Conservation (phyloP, 768 basidiomycete genomes). For the Paxillus involutus region DNA sequence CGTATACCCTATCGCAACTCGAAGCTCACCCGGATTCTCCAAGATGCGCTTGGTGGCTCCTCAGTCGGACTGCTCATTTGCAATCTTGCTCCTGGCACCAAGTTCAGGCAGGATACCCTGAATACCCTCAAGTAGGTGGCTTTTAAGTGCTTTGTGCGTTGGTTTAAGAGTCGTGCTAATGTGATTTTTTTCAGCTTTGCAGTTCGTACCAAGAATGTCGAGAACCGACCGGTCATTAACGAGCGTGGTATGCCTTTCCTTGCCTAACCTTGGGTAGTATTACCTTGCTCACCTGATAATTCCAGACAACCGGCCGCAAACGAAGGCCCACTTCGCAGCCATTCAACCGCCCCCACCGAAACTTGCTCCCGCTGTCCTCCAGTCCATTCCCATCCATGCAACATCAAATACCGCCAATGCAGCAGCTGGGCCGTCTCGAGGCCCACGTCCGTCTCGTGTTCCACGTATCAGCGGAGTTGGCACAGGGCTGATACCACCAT, state of each 20-base stretch:
- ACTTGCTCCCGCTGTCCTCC: constrained; percentile 47
- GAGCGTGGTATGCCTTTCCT: constrained; percentile 56
- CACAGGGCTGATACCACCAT: constrained; percentile 20
- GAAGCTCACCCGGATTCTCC: constrained; percentile 83
- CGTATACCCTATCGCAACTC: constrained; percentile 90
- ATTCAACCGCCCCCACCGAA: constrained; percentile 45
- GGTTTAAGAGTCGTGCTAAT: not conserved
- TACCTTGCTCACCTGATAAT: not conserved
- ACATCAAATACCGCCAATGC: constrained; percentile 4
- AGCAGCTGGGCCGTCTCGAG: constrained; percentile 17
- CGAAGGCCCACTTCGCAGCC: constrained; percentile 69
- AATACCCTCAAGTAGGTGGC: constrained; percentile 82
- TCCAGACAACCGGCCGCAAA: constrained; percentile 56
- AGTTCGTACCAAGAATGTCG: constrained; percentile 80
- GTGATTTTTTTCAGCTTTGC: constrained; percentile 70
- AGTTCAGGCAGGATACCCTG: constrained; percentile 83
- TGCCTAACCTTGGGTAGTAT: not conserved
- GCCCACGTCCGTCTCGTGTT: constrained; percentile 32
- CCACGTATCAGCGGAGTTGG: constrained; percentile 33
- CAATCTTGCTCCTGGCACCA: constrained; percentile 80
- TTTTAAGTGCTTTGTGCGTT: not conserved
- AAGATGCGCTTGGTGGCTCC: constrained; percentile 86
- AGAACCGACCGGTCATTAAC: constrained; percentile 79
- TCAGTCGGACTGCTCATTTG: constrained; percentile 82
- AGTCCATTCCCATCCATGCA: constrained; percentile 35